Conservation (phyloP, 148 eudicot species). For the Beta vulgaris region DNA sequence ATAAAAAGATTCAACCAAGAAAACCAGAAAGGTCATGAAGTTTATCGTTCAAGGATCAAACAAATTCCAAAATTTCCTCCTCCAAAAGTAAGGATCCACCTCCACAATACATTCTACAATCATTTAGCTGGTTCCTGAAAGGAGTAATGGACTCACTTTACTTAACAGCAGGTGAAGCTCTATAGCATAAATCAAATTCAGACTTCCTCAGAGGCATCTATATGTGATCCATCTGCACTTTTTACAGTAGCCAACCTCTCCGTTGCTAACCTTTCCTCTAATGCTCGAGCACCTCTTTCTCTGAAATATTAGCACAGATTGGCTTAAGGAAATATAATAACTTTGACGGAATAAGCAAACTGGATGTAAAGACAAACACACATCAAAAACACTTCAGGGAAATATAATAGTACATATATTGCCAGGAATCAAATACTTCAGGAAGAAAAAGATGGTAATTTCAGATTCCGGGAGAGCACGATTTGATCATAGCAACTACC, state of each 20-base stretch:
- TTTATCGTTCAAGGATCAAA: background rate
- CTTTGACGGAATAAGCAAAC: background rate
- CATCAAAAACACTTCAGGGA: background rate
- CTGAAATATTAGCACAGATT: conserved; percentile 39
- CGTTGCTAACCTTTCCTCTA: conserved; percentile 88
- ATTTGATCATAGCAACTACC: background rate
- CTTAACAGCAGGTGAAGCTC: background rate
- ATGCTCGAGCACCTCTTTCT: conserved; percentile 95
- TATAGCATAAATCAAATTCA: conserved; percentile 15
- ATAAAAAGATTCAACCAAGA: background rate
- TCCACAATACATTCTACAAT: conserved; percentile 7
- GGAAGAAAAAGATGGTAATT: background rate
- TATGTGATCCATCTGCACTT: conserved; percentile 47
- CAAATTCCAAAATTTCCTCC: conserved; percentile 5
- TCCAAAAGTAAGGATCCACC: background rate
- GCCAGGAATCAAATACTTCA: background rate
- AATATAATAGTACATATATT: background rate
- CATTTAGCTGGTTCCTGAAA: background rate
- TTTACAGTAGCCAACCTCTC: conserved; percentile 62
- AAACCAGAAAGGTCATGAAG: background rate
- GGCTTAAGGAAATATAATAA: background rate
- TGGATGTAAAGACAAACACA: background rate
- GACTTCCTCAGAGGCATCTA: conserved; percentile 67
- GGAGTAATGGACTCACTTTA: background rate
- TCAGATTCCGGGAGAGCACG: background rate